These are phyloP conservation scores for Scedosporium apiospermum DNA, from an alignment of 2,329 filamentous ascomycete species.

Conservation along the genomic window DNA sequence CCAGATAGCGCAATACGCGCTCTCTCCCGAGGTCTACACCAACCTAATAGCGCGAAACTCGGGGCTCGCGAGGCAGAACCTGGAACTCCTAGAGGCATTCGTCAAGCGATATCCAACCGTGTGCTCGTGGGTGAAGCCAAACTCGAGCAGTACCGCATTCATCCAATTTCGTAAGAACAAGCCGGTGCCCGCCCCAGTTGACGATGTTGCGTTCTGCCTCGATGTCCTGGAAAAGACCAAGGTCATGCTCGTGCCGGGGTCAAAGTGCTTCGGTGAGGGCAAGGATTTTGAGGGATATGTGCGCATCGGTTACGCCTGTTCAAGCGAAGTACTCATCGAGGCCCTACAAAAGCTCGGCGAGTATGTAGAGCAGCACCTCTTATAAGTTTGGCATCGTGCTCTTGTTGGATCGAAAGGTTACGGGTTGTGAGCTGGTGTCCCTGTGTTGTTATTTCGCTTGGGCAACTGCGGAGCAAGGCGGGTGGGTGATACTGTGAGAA, in stretches of 20 bases:
- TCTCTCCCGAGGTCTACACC: conserved; percentile 38
- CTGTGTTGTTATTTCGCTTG: too few species aligned
- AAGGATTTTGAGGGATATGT: conserved; percentile 66
- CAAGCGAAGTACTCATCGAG: conserved; percentile 58
- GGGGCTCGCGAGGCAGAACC: conserved; percentile 57
- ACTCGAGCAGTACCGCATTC: conserved; percentile 72
- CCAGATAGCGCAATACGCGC: conserved; percentile 63
- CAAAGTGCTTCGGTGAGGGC: conserved; percentile 58
- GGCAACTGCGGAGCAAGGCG: background rate
- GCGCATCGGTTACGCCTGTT: conserved; percentile 65
- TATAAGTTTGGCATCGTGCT: background rate
- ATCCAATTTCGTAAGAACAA: conserved; percentile 52
- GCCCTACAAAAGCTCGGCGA: conserved; percentile 43
- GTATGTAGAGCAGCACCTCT: conserved; percentile 22
- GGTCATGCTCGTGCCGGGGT: conserved; percentile 66
- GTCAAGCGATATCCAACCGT: conserved; percentile 53
- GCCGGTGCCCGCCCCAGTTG: conserved; percentile 39
- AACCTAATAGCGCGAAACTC: conserved; percentile 47
- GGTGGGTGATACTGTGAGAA: too few species aligned
- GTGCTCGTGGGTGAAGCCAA: conserved; percentile 64
- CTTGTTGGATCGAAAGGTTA: background rate
- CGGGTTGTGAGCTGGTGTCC: too few species aligned
- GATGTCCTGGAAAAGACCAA: conserved; percentile 59
- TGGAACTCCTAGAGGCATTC: conserved; percentile 57
- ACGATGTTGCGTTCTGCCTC: conserved; percentile 64